Base-by-base conservation (phyloP, 306 rosid species). In the Vigna reflexopilosa region DNA sequence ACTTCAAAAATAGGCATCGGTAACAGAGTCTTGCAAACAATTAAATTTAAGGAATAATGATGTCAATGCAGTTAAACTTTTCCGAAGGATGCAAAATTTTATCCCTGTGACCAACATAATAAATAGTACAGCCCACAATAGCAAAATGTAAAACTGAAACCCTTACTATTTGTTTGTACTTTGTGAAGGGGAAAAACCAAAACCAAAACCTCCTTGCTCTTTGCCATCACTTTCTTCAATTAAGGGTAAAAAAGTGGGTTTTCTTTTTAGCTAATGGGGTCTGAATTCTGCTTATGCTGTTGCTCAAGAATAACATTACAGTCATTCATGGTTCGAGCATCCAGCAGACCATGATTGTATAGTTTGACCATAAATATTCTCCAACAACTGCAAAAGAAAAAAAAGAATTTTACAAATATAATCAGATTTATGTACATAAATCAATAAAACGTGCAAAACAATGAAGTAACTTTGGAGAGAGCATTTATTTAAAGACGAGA, bases 341-440 rank as follows among this genome's bases (percentile, higher is more conserved):
- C 96, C 47, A 90, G 98, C 72, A 90, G 91, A 73, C 89, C 98
- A 54, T 93, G 98, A 82, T 90, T 93, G 94, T 90, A 90, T 55
- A 93, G 83, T 78, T 93, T 91, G 80, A 90, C 78, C 98, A 93
- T 88, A 48, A 90, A 87, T 30, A 90, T 70, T 88, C 96, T 89
- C 96, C 98, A 93, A 68, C 90, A 86, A 89, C 97, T 93, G 90
- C 74, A 12, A 42, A 9, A 26, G 26, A 24, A 71, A 85, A 78
- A 38, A 67, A 58, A 11, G 0, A 68, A 40, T 24, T 38, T 32
- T 12, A 62, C 70, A 20, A 70, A 28, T 67, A 62, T 42, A 9
- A 44, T 4, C 7, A 44, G 48, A 44, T 9, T 44, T 44, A 10
- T 44, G 11, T 44, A 34, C 26, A 24, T 24, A 24, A 24, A 24